Conservation (phyloP, 2,329 filamentous ascomycete genomes). For the Fusarium tupiense region DNA sequence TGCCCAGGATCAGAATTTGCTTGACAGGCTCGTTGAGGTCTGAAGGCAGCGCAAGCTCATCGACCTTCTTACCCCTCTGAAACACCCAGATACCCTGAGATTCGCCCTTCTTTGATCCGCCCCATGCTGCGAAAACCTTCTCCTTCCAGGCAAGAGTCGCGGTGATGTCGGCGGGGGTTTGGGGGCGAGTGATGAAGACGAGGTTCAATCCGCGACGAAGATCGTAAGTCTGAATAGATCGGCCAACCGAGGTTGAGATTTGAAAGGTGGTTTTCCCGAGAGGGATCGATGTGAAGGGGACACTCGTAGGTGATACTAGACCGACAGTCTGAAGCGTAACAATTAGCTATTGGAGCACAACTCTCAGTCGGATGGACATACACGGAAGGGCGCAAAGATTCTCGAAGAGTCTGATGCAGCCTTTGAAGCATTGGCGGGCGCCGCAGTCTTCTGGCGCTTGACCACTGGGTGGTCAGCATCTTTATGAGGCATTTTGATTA, state of each 20-base stretch:
- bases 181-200: constrained; percentile 90
- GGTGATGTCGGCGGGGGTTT: constrained; percentile 86
- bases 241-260: constrained; percentile 93
- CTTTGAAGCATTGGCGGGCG: constrained; percentile 50
- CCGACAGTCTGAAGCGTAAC: constrained; percentile 77
- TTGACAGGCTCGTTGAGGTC: constrained; percentile 76
- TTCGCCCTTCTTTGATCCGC: constrained; percentile 63
- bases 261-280: constrained; percentile 96
- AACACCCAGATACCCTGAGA: constrained; percentile 86
- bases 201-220: constrained; percentile 89
- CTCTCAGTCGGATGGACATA: constrained; percentile 56
- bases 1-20: constrained; percentile 84
- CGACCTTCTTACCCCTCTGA: constrained; percentile 87
- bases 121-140: constrained; percentile 90
- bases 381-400: constrained; percentile 93
- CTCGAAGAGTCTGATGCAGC: constrained; percentile 67
- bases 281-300: constrained; percentile 89
- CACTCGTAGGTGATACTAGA: constrained; percentile 87
- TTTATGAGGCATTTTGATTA: constrained; percentile 63
- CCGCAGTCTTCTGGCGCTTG: constrained; percentile 76
- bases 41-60: constrained; percentile 74
- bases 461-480: constrained; percentile 69
- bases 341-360: neutral
- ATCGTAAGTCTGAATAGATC: constrained; percentile 94
- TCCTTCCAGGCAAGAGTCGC: constrained; percentile 90